Evolutionary conservation across 805 yeast genomes (phyloP), one percentile per base, ranked within the genome.

Genomic region (Candida maris): DNA sequence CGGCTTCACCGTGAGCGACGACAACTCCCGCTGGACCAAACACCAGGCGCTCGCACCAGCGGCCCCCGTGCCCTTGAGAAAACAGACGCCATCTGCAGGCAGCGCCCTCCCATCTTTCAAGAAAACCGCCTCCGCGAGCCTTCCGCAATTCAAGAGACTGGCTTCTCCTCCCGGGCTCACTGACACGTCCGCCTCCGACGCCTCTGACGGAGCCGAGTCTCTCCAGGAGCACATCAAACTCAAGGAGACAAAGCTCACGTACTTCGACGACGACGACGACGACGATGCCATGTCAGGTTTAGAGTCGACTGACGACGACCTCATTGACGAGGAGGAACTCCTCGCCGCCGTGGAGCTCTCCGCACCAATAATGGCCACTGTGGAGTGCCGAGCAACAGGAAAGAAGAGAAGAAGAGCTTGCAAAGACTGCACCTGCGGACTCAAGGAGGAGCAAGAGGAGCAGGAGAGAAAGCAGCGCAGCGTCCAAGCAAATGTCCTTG

Each of bases 401-500:
- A 74, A 72, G 48, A 75, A 73, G 63, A 74, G 95, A 58, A 78
- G 91, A 67, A 87, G 81, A 64, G 98, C 99, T 0, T 93, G 99
- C 68, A 93, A 89, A 64, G 96, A 93, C 63, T 93, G 99, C 63
- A 83, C 97, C 0, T 93, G 99, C 68, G 99, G 99, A 5, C 71
- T 93, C 46, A 88, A 84, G 51, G 99, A 93, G 59, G 62, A 73
- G 35, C 96, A 93, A 65, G 89, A 83, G 41, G 67, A 63, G 35
- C 86, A 77, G 71, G 77, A 52, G 41, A 56, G 38, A 46, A 56
- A 52, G 49, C 73, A 61, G 57, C 60, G 67, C 48, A 58, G 58
- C 42, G 48, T 71, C 30, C 80, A 73, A 51, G 65, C 63, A 37
- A 45, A 70, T 2, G 49, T 74, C 44, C 54, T 74, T 53, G 64